Conservation (phyloP, 352 stramenopile genomes). For the Phytophthora tentaculata region DNA sequence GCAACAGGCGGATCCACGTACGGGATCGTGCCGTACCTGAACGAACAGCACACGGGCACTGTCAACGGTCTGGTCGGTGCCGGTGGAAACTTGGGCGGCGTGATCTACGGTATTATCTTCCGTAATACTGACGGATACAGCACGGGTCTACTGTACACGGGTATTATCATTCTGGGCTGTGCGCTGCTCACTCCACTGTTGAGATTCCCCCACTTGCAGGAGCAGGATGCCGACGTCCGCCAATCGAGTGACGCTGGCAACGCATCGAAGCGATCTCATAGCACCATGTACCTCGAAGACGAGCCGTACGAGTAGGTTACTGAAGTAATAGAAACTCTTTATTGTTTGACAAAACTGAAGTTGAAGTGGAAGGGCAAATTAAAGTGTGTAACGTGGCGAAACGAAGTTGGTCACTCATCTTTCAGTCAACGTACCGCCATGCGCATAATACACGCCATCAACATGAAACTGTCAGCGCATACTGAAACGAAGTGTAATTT, state of each 20-base stretch:
- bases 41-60: conserved; percentile 66
- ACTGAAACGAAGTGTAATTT: conserved; percentile 20
- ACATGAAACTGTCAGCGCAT: conserved; percentile 5
- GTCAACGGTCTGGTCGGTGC: conserved; percentile 73
- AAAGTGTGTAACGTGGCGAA: neutral
- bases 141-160: conserved; percentile 58
- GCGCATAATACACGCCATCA: conserved; percentile 10
- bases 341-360: neutral
- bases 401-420: conserved; percentile 12
- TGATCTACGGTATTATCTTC: conserved; percentile 81
- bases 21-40: conserved; percentile 79
- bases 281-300: conserved; percentile 39
- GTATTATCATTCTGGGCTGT: conserved; percentile 61
- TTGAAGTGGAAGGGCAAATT: neutral
- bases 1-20: conserved; percentile 73
- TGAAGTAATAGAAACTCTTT: neutral
- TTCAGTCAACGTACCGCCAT: conserved; percentile 5
- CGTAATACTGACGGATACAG: conserved; percentile 45
- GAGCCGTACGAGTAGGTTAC: conserved; percentile 26
- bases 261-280: conserved; percentile 28
- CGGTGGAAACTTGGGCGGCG: conserved; percentile 70
- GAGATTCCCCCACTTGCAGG: conserved; percentile 48
- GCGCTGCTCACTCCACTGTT: conserved; percentile 54
- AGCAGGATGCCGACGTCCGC: conserved; percentile 18
- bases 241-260: conserved; percentile 3